Base-by-base conservation (phyloP, 2,329 filamentous ascomycete species). In the Fusarium sp. region DNA sequence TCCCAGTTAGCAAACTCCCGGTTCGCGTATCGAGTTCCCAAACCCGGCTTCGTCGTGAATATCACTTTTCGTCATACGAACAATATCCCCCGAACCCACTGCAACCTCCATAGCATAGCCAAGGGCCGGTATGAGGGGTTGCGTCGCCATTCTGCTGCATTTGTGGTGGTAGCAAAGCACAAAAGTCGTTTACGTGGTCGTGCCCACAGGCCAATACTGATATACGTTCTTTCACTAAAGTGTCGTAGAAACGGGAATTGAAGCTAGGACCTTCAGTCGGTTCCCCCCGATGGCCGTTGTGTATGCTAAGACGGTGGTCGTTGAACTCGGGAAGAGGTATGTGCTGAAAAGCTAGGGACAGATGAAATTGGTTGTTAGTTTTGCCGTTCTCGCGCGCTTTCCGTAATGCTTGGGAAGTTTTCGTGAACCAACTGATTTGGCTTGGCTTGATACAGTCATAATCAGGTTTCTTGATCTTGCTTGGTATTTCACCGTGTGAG, bases 351-450 rank as follows among this genome's bases (percentile, higher is more conserved):
- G 15, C 26, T n/a, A 46, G 33, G 14, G 33, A 35, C 33, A 14
- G 33, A 14, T 35, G 33, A 35, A 15, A 35, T 35, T 15, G 33
- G 13, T 35, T 17, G 15, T 30, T 20, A 7, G 14, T 17, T 10
- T 46, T 32, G 20, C 10, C 14, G 8, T 8, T 32, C 27, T 32
- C 8, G 18, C 44, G 23, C 26, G 15, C 27, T 18, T 12, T 9
- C 32, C 26, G 26, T 32, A 17, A 14, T 8, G 27, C 26, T n/a
- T 46, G 44, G 3, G 26, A 46, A 2, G 26, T 46, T 3, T 32
- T 7, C n/a, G 57, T 75, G 53, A 79, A 78, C 78, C 77, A 79
- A 27, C 77, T 62, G 53, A 80, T 79, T 61, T 80, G 78, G 62
- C 69, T 78, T 71, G 76, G 74, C 62, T 71, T 74, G 53, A 78